phyloP scores from a whole-genome alignment of 306 rosid genomes.

The Acacia acuminata region DNA sequence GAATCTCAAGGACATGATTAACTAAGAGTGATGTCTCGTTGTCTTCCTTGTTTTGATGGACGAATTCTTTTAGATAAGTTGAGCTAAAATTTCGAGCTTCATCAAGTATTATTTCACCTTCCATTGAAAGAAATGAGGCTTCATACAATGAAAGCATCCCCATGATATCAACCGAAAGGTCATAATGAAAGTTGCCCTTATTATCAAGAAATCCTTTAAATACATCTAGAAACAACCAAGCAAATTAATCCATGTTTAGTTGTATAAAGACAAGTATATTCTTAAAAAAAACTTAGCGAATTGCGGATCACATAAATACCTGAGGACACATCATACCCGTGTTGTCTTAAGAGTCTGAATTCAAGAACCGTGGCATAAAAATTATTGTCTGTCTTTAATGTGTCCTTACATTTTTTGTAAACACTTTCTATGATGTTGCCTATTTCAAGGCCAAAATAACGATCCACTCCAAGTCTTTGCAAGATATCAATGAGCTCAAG shows the following conservation, averaged over 20 bases:
- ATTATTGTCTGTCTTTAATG: not conserved
- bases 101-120: not conserved
- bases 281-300: too few species aligned
- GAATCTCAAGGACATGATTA: not conserved
- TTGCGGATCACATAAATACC: not conserved
- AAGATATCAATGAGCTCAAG: not conserved
- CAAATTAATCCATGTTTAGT: not conserved
- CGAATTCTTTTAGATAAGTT: not conserved
- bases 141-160: not conserved
- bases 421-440: too few species aligned
- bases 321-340: not conserved
- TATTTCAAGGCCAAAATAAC: not conserved
- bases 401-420: too few species aligned
- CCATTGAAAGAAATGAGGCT: not conserved
- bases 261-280: not conserved
- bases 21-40: not conserved
- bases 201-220: not conserved
- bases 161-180: not conserved
- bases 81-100: not conserved
- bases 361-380: not conserved
- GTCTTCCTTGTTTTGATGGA: not conserved
- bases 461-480: not conserved
- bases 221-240: not conserved
- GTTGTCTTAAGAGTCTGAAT: not conserved
- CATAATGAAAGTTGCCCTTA: not conserved